Evolutionary conservation across 2,329 filamentous ascomycete genomes (phyloP).

Genomic region (Lachnellula subtilissima): DNA sequence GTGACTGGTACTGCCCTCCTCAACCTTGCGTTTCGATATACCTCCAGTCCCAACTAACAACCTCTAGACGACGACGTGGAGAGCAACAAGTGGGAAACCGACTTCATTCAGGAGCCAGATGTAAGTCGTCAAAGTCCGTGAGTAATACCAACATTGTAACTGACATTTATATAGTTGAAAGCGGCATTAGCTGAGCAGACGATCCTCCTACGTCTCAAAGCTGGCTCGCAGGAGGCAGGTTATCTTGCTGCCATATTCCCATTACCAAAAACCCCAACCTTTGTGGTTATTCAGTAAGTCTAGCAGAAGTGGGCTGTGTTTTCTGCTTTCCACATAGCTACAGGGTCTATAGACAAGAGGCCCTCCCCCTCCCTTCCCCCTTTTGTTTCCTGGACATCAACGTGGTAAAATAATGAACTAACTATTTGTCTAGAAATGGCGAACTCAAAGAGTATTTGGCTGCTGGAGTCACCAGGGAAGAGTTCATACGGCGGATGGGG

Average conservation of each 20-base stretch:
- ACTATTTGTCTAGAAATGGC: slow-evolving; percentile 52
- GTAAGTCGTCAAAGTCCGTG: slow-evolving; percentile 36
- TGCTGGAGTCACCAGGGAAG: slow-evolving; percentile 57
- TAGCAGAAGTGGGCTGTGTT: not conserved
- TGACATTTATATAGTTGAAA: slow-evolving; percentile 42
- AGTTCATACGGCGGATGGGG: slow-evolving; percentile 57
- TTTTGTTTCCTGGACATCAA: not conserved
- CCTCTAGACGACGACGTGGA: slow-evolving; percentile 62
- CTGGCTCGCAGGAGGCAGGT: slow-evolving; percentile 73
- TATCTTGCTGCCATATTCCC: slow-evolving; percentile 81
- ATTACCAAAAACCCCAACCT: slow-evolving; percentile 68
- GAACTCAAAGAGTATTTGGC: slow-evolving; percentile 73
- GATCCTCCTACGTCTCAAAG: slow-evolving; percentile 64
- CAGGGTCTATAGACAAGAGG: no score
- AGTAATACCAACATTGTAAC: not conserved
- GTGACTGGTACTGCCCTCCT: slow-evolving; percentile 57
- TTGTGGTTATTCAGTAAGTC: slow-evolving; percentile 70
- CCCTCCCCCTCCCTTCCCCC: no score
- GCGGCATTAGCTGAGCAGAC: slow-evolving; percentile 56
- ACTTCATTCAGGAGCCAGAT: slow-evolving; percentile 55
- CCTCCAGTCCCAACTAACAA: not conserved
- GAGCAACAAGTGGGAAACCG: slow-evolving; percentile 67
- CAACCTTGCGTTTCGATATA: not conserved
- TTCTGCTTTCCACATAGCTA: not conserved
- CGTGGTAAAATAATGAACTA: not conserved